phyloP scores from a whole-genome alignment of 495 filamentous ascomycete genomes.

The Pyrenula aspistea region DNA sequence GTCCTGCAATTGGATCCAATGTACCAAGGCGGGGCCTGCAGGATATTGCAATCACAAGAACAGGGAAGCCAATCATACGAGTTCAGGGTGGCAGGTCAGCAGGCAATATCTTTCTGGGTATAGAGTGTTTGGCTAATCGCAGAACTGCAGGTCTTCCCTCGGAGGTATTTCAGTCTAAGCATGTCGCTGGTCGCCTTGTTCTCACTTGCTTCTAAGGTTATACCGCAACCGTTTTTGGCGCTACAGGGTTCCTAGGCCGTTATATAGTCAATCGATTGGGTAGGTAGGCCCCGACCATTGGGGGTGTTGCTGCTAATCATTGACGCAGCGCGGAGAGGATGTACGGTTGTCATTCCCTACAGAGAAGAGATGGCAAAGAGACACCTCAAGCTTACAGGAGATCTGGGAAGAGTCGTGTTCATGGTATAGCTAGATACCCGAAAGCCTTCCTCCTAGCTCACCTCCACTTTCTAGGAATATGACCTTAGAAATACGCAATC shows the following conservation, averaged over 20 bases:
- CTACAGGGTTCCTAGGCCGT: constrained; percentile 87
- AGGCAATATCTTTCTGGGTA: constrained; percentile 11
- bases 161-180: constrained; percentile 50
- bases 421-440: constrained; percentile 39
- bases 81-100: constrained; percentile 72
- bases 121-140: background rate
- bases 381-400: constrained; percentile 88
- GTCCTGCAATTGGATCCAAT: background rate
- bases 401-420: constrained; percentile 81
- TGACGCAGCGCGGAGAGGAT: constrained; percentile 71
- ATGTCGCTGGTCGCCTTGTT: constrained; percentile 14
- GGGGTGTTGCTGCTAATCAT: constrained; percentile 18
- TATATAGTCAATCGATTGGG: constrained; percentile 97
- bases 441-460: background rate
- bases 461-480: constrained; percentile 52
- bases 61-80: constrained; percentile 76
- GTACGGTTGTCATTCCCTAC: constrained; percentile 85
- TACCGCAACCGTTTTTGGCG: constrained; percentile 95
- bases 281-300: constrained; percentile 25
- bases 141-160: constrained; percentile 53
- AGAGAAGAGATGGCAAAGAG: constrained; percentile 97
- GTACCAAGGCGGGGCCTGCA: constrained; percentile 46
- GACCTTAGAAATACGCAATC: constrained; percentile 91
- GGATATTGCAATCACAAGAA: constrained; percentile 75
- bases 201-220: constrained; percentile 47